Evolutionary conservation across 768 basidiomycete genomes (phyloP).

Genomic region (Russula sp.): DNA sequence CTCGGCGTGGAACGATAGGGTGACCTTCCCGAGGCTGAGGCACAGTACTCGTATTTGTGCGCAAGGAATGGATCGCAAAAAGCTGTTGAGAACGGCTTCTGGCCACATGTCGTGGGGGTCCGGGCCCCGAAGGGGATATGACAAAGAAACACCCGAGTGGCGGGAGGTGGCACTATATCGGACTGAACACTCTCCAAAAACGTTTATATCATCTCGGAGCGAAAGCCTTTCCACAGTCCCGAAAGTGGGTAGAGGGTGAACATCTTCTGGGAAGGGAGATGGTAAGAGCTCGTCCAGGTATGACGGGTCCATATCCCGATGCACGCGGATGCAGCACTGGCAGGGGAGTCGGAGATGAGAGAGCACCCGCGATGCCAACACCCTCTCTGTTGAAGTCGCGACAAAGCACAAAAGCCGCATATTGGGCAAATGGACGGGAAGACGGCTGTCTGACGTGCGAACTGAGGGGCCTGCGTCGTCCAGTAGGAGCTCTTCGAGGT

Average conservation of each 20-base stretch:
- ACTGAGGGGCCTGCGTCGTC: constrained; percentile 25
- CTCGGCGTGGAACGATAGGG: constrained; percentile 10
- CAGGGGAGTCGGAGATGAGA: constrained; percentile 17
- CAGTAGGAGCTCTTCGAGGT: constrained; percentile 23
- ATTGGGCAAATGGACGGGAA: constrained; percentile 11
- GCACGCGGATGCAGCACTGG: constrained; percentile 18
- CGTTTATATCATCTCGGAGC: constrained; percentile 17
- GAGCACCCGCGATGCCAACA: constrained; percentile 15
- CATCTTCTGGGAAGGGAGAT: constrained; percentile 18
- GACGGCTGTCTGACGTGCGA: constrained; percentile 10
- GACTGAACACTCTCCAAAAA: constrained; percentile 17
- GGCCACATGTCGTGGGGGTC: constrained; percentile 16
- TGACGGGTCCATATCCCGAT: constrained; percentile 24
- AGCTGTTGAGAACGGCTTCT: constrained; percentile 16
- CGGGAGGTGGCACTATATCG: constrained; percentile 22
- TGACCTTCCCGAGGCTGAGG: constrained; percentile 11
- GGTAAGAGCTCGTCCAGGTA: constrained; percentile 17
- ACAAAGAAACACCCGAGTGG: constrained; percentile 20
- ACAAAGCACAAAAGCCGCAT: constrained; percentile 21
- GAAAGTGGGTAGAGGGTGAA: constrained; percentile 9
- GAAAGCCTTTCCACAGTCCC: constrained; percentile 15
- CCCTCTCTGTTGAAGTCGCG: constrained; percentile 16
- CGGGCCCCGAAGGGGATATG: constrained; percentile 16
- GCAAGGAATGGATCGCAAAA: constrained; percentile 18
- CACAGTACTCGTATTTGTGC: constrained; percentile 14